Conservation (phyloP, 2,329 filamentous ascomycete species). For the Trichoderma afroharzianum region DNA sequence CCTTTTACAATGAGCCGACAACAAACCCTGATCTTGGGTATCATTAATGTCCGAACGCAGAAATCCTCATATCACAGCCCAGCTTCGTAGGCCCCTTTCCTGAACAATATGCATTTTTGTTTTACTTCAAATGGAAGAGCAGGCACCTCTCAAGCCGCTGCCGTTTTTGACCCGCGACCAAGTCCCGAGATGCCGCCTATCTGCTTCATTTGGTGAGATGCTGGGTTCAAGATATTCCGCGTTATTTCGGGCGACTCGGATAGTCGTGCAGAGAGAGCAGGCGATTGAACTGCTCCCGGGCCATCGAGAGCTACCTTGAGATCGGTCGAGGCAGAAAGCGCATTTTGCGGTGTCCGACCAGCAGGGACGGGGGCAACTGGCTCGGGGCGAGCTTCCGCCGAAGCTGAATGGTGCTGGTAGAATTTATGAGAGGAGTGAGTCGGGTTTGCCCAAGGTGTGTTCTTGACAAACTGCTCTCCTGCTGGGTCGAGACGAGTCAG, state of each 20-base stretch:
- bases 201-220: constrained; percentile 33
- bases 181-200: constrained; percentile 31
- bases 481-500: constrained; percentile 58
- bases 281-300: constrained; percentile 25
- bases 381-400: constrained; percentile 19
- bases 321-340: constrained; percentile 21
- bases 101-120: not conserved
- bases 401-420: constrained; percentile 36
- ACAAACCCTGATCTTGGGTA: constrained; percentile 32
- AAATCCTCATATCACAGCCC: constrained; percentile 18
- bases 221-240: constrained; percentile 34
- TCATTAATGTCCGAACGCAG: constrained; percentile 35
- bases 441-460: constrained; percentile 90
- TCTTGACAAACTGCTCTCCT: constrained; percentile 82
- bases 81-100: not conserved
- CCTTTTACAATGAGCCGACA: constrained; percentile 25
- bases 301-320: constrained; percentile 26
- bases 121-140: not conserved
- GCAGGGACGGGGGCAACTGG: constrained; percentile 14
- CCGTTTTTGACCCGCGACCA: constrained; percentile 34
- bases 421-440: constrained; percentile 68
- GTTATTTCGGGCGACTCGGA: constrained; percentile 46
- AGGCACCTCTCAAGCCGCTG: constrained; percentile 28
- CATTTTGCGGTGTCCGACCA: constrained; percentile 25
- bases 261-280: constrained; percentile 25